Conservation (phyloP, 768 basidiomycete species). For the Suillus plorans region DNA sequence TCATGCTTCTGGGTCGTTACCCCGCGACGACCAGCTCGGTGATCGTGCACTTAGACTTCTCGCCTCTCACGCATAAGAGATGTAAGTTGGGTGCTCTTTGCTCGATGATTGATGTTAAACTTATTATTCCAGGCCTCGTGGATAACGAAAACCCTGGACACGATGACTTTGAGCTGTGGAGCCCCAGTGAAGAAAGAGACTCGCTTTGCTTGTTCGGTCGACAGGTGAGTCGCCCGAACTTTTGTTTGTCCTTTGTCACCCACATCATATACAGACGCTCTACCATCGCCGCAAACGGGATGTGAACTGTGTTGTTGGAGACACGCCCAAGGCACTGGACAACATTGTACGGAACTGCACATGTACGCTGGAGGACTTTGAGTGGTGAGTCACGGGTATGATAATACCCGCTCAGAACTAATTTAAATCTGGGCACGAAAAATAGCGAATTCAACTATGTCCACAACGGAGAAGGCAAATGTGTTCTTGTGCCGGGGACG, state of each 20-base stretch:
- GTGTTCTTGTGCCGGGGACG: slow-evolving; percentile 75
- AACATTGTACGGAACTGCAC: slow-evolving; percentile 68
- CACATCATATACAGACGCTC: slow-evolving; percentile 52
- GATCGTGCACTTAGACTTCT: no score
- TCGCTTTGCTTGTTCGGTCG: no score
- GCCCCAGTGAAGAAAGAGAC: no score
- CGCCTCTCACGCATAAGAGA: no score
- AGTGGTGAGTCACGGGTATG: slow-evolving; percentile 64
- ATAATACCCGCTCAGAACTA: neutral
- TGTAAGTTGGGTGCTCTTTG: no score
- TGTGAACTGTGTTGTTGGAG: slow-evolving; percentile 81
- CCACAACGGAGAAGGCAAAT: slow-evolving; percentile 66
- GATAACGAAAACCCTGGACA: no score
- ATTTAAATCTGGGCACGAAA: neutral
- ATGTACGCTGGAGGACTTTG: slow-evolving; percentile 80
- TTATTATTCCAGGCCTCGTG: no score
- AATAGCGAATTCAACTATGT: slow-evolving; percentile 89
- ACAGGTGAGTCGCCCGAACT: neutral
- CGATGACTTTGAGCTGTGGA: no score
- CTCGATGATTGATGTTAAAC: no score
- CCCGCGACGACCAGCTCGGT: no score
- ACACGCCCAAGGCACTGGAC: slow-evolving; percentile 52
- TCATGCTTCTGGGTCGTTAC: no score
- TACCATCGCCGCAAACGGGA: slow-evolving; percentile 50
- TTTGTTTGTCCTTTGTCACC: neutral